phyloP scores from a whole-genome alignment of 345 rosid species.

The Trapa bicornis region DNA sequence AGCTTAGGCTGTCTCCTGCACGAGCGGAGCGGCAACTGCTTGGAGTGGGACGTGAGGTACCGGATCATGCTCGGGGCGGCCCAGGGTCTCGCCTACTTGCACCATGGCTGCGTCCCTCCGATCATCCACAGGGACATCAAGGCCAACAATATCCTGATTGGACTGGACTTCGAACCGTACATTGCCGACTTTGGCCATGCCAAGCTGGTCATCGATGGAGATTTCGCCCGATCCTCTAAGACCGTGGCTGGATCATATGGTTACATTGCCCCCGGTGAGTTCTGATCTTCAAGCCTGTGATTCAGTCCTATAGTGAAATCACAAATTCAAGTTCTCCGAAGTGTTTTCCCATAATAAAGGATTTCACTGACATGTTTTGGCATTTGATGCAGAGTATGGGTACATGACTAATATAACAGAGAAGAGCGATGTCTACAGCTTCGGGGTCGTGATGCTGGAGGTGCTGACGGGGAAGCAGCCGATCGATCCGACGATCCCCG shows the following conservation, averaged over 20 bases:
- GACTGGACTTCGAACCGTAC: slow-evolving; percentile 67
- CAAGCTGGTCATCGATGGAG: slow-evolving; percentile 66
- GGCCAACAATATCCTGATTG: slow-evolving; percentile 86
- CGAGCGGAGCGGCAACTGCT: slow-evolving; percentile 39
- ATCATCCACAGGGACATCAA: slow-evolving; percentile 90
- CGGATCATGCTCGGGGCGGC: slow-evolving; percentile 65
- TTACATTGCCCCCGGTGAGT: slow-evolving; percentile 87
- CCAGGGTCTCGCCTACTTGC: slow-evolving; percentile 85
- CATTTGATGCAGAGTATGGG: slow-evolving; percentile 47
- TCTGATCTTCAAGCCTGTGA: neutral
- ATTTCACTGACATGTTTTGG: neutral
- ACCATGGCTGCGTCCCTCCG: slow-evolving; percentile 83
- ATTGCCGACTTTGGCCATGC: slow-evolving; percentile 91
- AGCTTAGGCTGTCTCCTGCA: slow-evolving; percentile 77
- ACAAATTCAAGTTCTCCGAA: no score
- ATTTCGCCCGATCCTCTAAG: slow-evolving; percentile 68
- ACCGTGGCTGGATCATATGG: slow-evolving; percentile 93
- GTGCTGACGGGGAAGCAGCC: slow-evolving; percentile 83
- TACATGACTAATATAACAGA: slow-evolving; percentile 84
- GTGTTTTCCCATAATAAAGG: no score
- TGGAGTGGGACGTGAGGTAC: slow-evolving; percentile 76
- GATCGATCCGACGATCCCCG: slow-evolving; percentile 71
- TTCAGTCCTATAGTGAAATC: no score
- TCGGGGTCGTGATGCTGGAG: slow-evolving; percentile 70
- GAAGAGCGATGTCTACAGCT: slow-evolving; percentile 20